Evolutionary conservation across 78 protist genomes (phyloP).

Genomic region (Dictyostelium citrinum): DNA sequence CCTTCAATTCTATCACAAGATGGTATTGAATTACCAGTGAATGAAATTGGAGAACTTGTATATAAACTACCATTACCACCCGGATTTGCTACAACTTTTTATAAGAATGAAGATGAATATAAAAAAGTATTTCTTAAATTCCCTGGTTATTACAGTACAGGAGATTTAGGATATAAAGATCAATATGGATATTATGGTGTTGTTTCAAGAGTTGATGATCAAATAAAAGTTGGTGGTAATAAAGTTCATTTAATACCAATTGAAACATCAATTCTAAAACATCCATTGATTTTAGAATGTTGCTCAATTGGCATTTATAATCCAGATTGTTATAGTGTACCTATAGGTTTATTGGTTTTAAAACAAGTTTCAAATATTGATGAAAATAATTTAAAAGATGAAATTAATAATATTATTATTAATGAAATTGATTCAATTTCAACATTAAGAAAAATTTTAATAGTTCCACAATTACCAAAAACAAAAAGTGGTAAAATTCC

Average conservation of each 20-base stretch:
- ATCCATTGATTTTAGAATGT: not conserved
- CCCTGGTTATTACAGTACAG: slow-evolving; percentile 74
- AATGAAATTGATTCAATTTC: not conserved
- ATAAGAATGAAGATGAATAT: slow-evolving; percentile 49
- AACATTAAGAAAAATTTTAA: not conserved
- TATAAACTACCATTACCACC: slow-evolving; percentile 86
- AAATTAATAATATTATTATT: not conserved
- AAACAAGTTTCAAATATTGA: not conserved
- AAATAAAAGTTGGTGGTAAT: slow-evolving; percentile 90
- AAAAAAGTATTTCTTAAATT: not conserved
- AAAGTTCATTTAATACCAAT: slow-evolving; percentile 76
- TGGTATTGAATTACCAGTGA: not conserved
- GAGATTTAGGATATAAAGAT: slow-evolving; percentile 82
- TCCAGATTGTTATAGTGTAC: not conserved
- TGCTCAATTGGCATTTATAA: not conserved
- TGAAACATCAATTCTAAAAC: not conserved
- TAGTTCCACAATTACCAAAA: not conserved
- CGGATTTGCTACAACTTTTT: slow-evolving; percentile 38
- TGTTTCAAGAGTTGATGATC: slow-evolving; percentile 90
- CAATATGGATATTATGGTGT: slow-evolving; percentile 75
- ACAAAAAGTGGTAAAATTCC: not conserved
- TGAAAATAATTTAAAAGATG: not conserved
- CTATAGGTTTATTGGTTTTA: not conserved
- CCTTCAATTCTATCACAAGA: not conserved
- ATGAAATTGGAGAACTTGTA: slow-evolving; percentile 49